These are phyloP conservation scores for Lagenaria siceraria DNA, from an alignment of 306 rosid genomes.

Conservation along the genomic window DNA sequence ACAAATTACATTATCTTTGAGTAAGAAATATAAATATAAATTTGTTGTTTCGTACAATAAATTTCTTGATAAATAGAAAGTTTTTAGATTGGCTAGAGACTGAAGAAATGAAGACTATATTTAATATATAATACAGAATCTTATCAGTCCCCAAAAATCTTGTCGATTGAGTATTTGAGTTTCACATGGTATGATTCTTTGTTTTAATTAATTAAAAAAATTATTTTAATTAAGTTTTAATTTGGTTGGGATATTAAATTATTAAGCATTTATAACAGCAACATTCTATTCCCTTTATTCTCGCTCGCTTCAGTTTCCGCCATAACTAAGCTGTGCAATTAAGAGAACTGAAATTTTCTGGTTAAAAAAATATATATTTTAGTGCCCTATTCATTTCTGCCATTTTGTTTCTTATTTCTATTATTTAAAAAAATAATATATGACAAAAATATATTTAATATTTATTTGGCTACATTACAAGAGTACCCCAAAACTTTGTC, in stretches of 20 bases:
- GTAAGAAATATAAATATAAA: neutral
- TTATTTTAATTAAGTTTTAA: neutral
- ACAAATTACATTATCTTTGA: no score
- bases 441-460: no score
- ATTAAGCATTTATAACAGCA: neutral
- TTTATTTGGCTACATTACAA: no score
- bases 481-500: no score
- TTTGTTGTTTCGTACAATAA: neutral
- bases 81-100: neutral
- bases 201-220: neutral
- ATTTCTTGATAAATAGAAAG: neutral
- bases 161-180: neutral
- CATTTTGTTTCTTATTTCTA: neutral
- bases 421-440: no score
- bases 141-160: slow-evolving; percentile 1
- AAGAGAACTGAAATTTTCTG: neutral
- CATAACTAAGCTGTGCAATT: neutral
- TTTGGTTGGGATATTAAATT: neutral
- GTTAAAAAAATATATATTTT: neutral
- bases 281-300: slow-evolving; percentile 2
- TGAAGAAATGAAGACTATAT: neutral
- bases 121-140: neutral
- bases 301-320: neutral
- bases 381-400: neutral
- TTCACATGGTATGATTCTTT: neutral